A percentile compares a stretch with the other conserved stretches of the same genome.
Conservation (phyloP, 2,329 filamentous ascomycete species). For the Colletotrichum higginsianum region DNA sequence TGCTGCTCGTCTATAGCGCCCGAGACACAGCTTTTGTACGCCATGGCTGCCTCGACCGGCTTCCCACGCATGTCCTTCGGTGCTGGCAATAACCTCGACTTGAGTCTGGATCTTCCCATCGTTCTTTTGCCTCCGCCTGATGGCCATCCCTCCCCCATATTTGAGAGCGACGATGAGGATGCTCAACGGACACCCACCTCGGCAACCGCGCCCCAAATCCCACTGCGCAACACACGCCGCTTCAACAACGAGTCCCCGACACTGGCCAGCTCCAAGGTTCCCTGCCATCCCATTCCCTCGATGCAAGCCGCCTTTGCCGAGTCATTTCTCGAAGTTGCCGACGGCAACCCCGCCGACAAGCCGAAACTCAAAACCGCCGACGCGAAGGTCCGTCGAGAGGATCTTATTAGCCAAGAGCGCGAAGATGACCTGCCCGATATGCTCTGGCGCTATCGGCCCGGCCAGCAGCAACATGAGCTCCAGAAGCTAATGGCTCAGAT, state of each 20-base stretch:
- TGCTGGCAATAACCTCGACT: slow-evolving; percentile 38
- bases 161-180: slow-evolving; percentile 39
- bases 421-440: slow-evolving; percentile 81
- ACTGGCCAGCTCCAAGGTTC: slow-evolving; percentile 47
- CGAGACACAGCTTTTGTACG: slow-evolving; percentile 28
- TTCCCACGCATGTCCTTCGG: slow-evolving; percentile 44
- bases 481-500: slow-evolving; percentile 94
- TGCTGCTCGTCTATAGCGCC: slow-evolving; percentile 26
- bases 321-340: slow-evolving; percentile 80
- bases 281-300: slow-evolving; percentile 77
- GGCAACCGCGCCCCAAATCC: slow-evolving; percentile 34
- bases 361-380: slow-evolving; percentile 68
- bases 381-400: slow-evolving; percentile 74
- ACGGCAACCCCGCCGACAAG: slow-evolving; percentile 61
- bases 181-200: slow-evolving; percentile 42
- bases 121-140: slow-evolving; percentile 41
- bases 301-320: slow-evolving; percentile 90
- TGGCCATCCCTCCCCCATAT: slow-evolving; percentile 18
- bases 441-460: slow-evolving; percentile 81
- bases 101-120: slow-evolving; percentile 40
- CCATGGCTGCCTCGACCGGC: slow-evolving; percentile 43
- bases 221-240: slow-evolving; percentile 35
- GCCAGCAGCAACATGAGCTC: slow-evolving; percentile 87
- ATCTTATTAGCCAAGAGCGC: slow-evolving; percentile 76
- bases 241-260: slow-evolving; percentile 33